phyloP scores from a whole-genome alignment of 2,329 filamentous ascomycete genomes.

The Cladophialophora exuberans region DNA sequence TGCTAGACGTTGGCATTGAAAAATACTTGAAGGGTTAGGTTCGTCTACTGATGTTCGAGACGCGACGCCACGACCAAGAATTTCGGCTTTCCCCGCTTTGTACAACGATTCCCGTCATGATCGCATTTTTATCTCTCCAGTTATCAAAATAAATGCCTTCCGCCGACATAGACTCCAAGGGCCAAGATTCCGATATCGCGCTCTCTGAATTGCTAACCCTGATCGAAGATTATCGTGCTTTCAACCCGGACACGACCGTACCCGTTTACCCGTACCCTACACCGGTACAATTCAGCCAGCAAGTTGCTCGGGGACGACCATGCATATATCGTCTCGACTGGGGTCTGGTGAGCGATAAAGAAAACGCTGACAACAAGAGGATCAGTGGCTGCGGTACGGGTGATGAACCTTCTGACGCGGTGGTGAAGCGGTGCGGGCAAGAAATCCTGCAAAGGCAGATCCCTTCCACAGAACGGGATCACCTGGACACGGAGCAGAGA shows the following conservation, averaged over 20 bases:
- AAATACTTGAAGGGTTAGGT: too few relatives aligned
- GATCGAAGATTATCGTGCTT: slow-evolving; percentile 32
- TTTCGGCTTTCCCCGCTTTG: too few relatives aligned
- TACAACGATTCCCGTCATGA: neutral
- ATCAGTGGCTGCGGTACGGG: neutral
- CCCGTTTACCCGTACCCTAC: slow-evolving; percentile 24
- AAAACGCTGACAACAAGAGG: neutral
- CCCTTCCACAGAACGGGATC: neutral
- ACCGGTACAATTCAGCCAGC: slow-evolving; percentile 30
- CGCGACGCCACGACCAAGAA: too few relatives aligned
- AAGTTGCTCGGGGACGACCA: slow-evolving; percentile 29
- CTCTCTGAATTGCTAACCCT: slow-evolving; percentile 16
- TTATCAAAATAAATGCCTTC: neutral
- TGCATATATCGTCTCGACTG: slow-evolving; percentile 26
- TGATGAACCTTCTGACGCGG: too few relatives aligned
- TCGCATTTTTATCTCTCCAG: neutral
- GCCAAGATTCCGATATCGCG: neutral
- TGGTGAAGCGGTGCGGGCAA: too few relatives aligned
- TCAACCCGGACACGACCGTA: slow-evolving; percentile 27
- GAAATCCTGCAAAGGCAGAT: neutral
- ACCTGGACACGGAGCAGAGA: slow-evolving; percentile 6
- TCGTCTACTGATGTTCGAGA: too few relatives aligned
- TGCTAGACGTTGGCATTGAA: too few relatives aligned
- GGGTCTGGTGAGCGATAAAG: neutral
- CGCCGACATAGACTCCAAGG: neutral